Base-by-base conservation (phyloP, 192 early-diverging fungal genomes). In the Coemansia sp. region DNA sequence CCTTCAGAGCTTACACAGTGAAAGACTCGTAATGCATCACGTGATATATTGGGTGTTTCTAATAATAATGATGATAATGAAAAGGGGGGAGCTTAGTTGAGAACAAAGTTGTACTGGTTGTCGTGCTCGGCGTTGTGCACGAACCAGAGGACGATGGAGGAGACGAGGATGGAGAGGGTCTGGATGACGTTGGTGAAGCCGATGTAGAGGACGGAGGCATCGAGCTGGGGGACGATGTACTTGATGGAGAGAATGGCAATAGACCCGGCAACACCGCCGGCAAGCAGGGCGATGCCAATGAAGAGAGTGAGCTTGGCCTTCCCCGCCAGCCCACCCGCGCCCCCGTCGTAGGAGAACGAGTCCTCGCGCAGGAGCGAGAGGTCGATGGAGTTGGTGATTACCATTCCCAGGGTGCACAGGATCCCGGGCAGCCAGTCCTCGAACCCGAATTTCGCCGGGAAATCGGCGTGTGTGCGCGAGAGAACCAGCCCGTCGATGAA, bases 331-430 rank as follows among this genome's bases (percentile, higher is more conserved):
- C 70, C 71, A 7, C 70, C 71, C 5, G 61, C 66, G 2, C 70
- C 69, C 1, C 67, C 65, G 37, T 69, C 77, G 32, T 83, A 82
- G 3, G 76, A 76, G 51, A 82, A 82, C n/a, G 74, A 63, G 64
- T 85, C 84, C 58, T 85, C 84, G 41, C 75, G 65, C 54, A 85
- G 46, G 10, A 85, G 66, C 49, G 76, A 70, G 17, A 85, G 64
- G 72, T 85, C 84, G 40, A 85, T 85, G 2, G 84, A 85, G 62
- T 82, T 85, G 16, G 80, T 85, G 5, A 85, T 77, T 9, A 85
- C 63, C 84, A 85, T 85, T 14, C 84, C 84, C 22, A 85, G 39
- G 2, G 84, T 83, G 58, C 76, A 79, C 13, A 85, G 68, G 13
- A 85, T 58, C 11, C 84, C 84, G 13, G 84, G 84, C 37, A 85